Conservation (phyloP, 2,329 filamentous ascomycete genomes). For the Colletotrichum sp. region DNA sequence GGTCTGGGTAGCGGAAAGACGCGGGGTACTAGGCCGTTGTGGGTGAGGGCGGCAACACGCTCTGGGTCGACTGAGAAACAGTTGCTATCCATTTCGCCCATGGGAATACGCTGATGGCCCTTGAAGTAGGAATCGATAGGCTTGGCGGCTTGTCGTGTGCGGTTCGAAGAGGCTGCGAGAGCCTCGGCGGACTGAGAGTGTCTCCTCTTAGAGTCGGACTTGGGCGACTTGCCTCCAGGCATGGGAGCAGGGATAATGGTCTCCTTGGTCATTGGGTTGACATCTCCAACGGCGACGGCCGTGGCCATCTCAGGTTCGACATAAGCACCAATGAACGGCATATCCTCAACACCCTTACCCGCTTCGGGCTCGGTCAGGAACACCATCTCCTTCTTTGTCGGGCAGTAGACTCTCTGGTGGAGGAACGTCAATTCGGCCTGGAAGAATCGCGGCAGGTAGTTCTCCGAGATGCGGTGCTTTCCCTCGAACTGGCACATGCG, state of each 20-base stretch:
- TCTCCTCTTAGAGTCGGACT: conserved; percentile 47
- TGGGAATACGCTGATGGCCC: conserved; percentile 53
- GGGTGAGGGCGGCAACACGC: conserved; percentile 51
- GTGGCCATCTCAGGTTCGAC: conserved; percentile 73
- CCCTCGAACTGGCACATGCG: conserved; percentile 88
- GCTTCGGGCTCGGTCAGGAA: conserved; percentile 72
- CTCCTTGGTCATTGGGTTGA: conserved; percentile 89
- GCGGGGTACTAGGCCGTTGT: conserved; percentile 54
- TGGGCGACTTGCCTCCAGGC: conserved; percentile 48
- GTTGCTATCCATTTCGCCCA: conserved; percentile 68
- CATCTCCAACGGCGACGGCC: conserved; percentile 78
- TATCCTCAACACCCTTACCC: conserved; percentile 68
- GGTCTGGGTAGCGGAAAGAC: conserved; percentile 65
- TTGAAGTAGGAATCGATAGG: conserved; percentile 63
- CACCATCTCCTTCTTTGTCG: conserved; percentile 71
- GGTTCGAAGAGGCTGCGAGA: conserved; percentile 23
- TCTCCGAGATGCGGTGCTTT: conserved; percentile 78
- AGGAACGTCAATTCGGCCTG: conserved; percentile 92
- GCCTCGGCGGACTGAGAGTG: conserved; percentile 37
- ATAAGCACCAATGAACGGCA: conserved; percentile 81
- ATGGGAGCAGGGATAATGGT: conserved; percentile 51
- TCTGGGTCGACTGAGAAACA: conserved; percentile 60
- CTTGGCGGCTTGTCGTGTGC: conserved; percentile 40
- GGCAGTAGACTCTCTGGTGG: conserved; percentile 94
- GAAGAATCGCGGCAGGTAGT: conserved; percentile 81